These are phyloP conservation scores for Tolypocladium sp. DNA, from an alignment of 2,329 filamentous ascomycete genomes.

Conservation along the genomic window DNA sequence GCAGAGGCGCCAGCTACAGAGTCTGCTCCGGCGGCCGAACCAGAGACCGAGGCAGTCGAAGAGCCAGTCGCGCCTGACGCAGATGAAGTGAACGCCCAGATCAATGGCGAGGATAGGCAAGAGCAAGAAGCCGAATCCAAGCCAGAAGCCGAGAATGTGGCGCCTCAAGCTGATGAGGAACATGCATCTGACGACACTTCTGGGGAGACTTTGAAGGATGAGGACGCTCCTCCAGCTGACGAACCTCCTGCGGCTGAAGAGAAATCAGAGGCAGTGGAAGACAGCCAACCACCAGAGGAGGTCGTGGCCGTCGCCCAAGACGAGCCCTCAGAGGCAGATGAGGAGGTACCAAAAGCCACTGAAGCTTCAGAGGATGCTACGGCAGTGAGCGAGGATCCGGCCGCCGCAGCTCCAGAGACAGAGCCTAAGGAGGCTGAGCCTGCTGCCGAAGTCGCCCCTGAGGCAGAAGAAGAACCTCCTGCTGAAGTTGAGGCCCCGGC, in stretches of 20 bases:
- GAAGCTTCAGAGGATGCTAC: not conserved
- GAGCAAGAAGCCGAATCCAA: not conserved
- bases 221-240: not conserved
- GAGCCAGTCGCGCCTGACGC: not conserved
- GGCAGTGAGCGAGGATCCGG: not conserved
- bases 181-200: not conserved
- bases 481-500: not conserved
- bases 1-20: not conserved
- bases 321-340: constrained; percentile 1
- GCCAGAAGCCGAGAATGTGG: not conserved
- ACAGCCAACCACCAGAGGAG: not conserved
- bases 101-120: not conserved
- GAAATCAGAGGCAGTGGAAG: not conserved
- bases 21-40: not conserved
- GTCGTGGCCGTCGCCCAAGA: not conserved
- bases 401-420: not conserved
- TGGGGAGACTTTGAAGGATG: not conserved
- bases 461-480: not conserved
- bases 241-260: not conserved
- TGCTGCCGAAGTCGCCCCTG: not conserved
- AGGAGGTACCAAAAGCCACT: not conserved
- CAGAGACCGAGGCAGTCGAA: not conserved
- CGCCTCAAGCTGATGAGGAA: not conserved
- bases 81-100: not conserved
- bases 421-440: constrained; percentile 9